A percentile compares a stretch with the other conserved stretches of the same genome.
Evolutionary conservation across 139 green algal genomes (phyloP).

Genomic region (Spirogloea muscicola): DNA sequence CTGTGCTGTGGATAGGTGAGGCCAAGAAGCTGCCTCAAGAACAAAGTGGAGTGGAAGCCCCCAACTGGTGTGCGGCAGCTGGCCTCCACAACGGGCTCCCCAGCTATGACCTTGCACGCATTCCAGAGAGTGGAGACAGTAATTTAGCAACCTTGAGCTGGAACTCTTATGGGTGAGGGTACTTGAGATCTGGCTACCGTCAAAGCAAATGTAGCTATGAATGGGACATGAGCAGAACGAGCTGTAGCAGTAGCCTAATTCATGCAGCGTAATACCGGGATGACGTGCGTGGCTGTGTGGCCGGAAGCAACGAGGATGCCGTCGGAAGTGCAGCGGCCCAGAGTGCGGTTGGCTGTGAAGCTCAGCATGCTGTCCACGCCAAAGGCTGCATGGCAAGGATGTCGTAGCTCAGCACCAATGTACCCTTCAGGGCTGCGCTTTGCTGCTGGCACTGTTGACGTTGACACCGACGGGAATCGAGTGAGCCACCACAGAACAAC

Average conservation of each 20-base stretch:
- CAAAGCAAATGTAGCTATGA: no score
- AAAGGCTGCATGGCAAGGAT: constrained; percentile 18
- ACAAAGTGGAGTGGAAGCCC: constrained; percentile 31
- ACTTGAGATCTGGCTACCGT: no score
- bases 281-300: constrained; percentile 42
- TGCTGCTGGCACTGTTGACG: no score
- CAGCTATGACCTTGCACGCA: constrained; percentile 44
- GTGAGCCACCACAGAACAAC: no score
- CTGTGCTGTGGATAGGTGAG: constrained; percentile 29
- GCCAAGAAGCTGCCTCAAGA: constrained; percentile 17
- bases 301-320: constrained; percentile 32
- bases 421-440: no score
- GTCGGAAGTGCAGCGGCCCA: constrained; percentile 10
- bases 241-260: no score
- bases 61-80: constrained; percentile 18
- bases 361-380: constrained; percentile 31
- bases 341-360: constrained; percentile 12
- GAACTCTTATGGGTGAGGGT: no score
- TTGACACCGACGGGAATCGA: no score
- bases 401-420: no score
- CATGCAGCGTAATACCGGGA: constrained; percentile 24
- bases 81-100: constrained; percentile 26
- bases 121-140: no score
- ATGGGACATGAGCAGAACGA: no score
- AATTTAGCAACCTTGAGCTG: no score